Base-by-base conservation (phyloP, 1,284 basidiomycete species). In the Ceratobasidium sp. region DNA sequence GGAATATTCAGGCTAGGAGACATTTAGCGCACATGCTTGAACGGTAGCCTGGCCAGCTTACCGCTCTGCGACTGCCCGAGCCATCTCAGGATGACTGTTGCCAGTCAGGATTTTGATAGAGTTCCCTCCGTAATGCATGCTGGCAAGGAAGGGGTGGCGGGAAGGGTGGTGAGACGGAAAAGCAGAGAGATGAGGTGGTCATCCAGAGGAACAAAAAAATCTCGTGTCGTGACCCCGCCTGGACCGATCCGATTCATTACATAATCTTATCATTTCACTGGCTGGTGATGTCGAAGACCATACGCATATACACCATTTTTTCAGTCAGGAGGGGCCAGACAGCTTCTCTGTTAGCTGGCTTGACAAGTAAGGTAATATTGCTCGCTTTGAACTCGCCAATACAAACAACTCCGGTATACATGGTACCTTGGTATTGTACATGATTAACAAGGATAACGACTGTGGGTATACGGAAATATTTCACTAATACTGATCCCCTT, bases 31-130 rank as follows among this genome's bases (percentile, higher is more conserved):
- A 80, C 79, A 7, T 51, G 7, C 49, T 7, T 80, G 83, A 83
- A 83, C 81, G 80, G 81, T 84, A 84, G 84, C 59, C 56, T 39
- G 59, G 75, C 51, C 14, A 22, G 88, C 95, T 90, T 87, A 98
- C 96, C 96, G 91, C 85, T 96, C 92, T 80, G 95, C 93, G 82
- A 99, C 95, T 76, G 91, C 88, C 82, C 93, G 89, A 81, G 97
- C 97, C 84, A 99, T 92, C 88, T 95, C 93, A 78, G 96, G 95
- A 85, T 99, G 97, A 83, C 94, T 95, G 87, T 98, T 99, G 94
- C 95, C 96, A 80, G 96, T 90, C 78, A 98, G 87, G 79, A 98
- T 89, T 84, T 93, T 90, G 85, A 98, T 94, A 76, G 93, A 93
- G 83, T 97, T 98, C n/a, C 66, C 66, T 82, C 93, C 95, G 85